Evolutionary conservation across 2,329 filamentous ascomycete genomes (phyloP), one percentile per base, ranked within the genome.

Genomic region (Monosporascus ibericus): DNA sequence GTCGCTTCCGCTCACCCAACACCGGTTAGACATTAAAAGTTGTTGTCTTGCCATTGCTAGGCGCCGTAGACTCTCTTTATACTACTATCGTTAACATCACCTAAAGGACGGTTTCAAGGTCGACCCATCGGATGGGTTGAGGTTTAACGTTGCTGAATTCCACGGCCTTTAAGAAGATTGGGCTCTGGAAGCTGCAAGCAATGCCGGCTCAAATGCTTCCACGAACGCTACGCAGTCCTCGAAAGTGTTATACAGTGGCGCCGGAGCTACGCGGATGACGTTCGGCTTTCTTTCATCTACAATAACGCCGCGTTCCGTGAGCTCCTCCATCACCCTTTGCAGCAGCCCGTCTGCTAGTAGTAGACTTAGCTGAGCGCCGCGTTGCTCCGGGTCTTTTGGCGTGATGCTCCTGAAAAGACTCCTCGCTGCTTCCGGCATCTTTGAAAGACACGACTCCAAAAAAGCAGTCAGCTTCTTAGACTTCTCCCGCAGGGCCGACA

Each of bases 221-320:
- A 72, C 76, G 64, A 89, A 89, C 17, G 67, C 72, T 72, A 84
- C 53, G 82, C 81, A 69, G 54, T 92, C 88, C 36, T 69, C 67
- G 65, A 84, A 90, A 0, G 76, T 81, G 64, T 91, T 92, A 69
- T 91, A 92, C 53, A 92, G 64, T 18, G 88, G 87, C 22, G 85
- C 82, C 1, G 88, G 88, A 14, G 88, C 87, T 5, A 91, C 83
- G 17, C 88, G 74, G 40, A 92, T 78, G 14, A 92, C 88, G 67
- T 91, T 82, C 5, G 88, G 88, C 63, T 82, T 82, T 54, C 88
- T 73, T 72, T 91, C 87, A 64, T 92, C 88, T 37, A 90, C 78
- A 2, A 92, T 79, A 1, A 91, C 79, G 4, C 81, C 82, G 8
- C 76, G 71, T 36, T 76, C 71, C 59, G 87, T 81, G 14, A 92